These are phyloP conservation scores for Aureobasidium zeae DNA, from an alignment of 2,329 filamentous ascomycete species.

Conservation along the genomic window DNA sequence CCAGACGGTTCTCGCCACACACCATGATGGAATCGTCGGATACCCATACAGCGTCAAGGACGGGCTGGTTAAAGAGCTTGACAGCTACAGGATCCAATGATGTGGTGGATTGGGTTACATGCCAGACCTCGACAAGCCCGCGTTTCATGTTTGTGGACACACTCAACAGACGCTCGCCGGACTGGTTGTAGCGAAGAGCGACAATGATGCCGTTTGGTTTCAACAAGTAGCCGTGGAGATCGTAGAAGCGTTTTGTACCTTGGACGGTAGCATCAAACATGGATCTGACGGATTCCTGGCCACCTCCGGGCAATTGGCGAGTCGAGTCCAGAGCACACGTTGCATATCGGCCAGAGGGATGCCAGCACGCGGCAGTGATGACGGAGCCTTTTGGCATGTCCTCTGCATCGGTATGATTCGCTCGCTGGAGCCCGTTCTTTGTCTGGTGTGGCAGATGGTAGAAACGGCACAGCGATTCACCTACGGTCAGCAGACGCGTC, in stretches of 20 bases:
- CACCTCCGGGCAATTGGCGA: conserved; percentile 17
- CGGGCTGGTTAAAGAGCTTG: conserved; percentile 33
- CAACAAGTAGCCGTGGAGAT: conserved; percentile 18
- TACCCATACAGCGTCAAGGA: conserved; percentile 38
- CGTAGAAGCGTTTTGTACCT: conserved; percentile 14
- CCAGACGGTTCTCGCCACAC: conserved; percentile 33
- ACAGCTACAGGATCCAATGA: conserved; percentile 30
- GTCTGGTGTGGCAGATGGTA: conserved; percentile 24
- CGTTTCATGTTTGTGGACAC: conserved; percentile 24
- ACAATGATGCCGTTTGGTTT: conserved; percentile 24
- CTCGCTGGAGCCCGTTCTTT: conserved; percentile 4
- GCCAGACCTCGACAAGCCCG: conserved; percentile 27
- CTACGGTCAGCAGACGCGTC: conserved; percentile 26
- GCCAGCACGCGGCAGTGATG: conserved; percentile 29
- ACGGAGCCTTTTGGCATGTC: conserved; percentile 22
- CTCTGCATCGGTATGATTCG: conserved; percentile 22
- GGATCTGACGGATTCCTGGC: conserved; percentile 18
- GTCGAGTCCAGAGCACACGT: conserved; percentile 24
- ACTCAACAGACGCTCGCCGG: conserved; percentile 25
- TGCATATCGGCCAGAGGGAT: conserved; percentile 26
- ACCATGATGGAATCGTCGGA: conserved; percentile 36
- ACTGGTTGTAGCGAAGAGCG: conserved; percentile 25
- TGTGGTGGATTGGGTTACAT: conserved; percentile 7
- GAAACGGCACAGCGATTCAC: conserved; percentile 27
- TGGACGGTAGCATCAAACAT: conserved; percentile 21